phyloP scores from a whole-genome alignment of 169 alveolate species.

The Cryptosporidium tyzzeri region DNA sequence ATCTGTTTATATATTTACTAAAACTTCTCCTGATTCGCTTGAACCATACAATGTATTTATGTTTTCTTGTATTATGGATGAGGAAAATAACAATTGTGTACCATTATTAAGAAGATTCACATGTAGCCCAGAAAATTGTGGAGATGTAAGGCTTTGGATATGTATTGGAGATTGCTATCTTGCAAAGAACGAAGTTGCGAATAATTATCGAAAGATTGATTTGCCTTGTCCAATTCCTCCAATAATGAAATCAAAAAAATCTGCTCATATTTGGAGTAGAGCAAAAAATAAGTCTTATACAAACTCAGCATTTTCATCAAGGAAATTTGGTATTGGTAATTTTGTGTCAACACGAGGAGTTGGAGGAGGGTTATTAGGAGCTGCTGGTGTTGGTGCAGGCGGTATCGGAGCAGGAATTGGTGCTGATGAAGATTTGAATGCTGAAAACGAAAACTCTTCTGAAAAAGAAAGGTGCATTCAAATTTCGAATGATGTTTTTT shows the following conservation, averaged over 20 bases:
- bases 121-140: constrained; percentile 23
- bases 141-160: constrained; percentile 53
- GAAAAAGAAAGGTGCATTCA: constrained; percentile 46
- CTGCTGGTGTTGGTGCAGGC: constrained; percentile 33
- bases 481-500: constrained; percentile 39
- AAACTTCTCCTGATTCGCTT: constrained; percentile 32
- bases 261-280: constrained; percentile 20
- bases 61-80: constrained; percentile 56
- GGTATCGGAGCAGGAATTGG: constrained; percentile 23
- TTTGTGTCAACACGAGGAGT: background rate
- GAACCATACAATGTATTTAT: constrained; percentile 42
- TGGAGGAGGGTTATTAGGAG: constrained; percentile 18
- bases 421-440: background rate
- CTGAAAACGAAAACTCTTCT: background rate
- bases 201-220: constrained; percentile 17
- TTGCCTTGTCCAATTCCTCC: constrained; percentile 71
- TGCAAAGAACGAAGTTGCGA: constrained; percentile 49
- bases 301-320: background rate
- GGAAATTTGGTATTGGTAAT: background rate
- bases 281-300: background rate
- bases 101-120: constrained; percentile 50
- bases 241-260: constrained; percentile 41
- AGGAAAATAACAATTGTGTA: constrained; percentile 5
- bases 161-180: constrained; percentile 67
- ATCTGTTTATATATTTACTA: constrained; percentile 64